Evolutionary conservation across 805 yeast genomes (phyloP).

Genomic region (Sungouiella thailandica): DNA sequence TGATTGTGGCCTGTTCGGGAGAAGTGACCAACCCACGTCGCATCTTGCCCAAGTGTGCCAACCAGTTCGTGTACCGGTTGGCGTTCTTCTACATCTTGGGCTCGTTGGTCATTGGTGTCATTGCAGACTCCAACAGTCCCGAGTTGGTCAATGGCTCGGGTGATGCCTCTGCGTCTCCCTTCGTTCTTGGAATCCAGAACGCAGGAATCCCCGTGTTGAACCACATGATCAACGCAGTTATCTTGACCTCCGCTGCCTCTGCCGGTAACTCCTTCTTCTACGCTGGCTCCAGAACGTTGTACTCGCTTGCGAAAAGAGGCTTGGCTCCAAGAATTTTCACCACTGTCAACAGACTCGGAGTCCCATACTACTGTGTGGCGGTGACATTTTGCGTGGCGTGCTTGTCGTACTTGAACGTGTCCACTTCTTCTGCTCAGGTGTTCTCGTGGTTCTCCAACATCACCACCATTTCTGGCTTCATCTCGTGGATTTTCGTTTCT

Average conservation of each 20-base stretch:
- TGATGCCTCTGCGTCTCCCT: constrained; percentile 68
- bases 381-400: constrained; percentile 35
- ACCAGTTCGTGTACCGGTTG: constrained; percentile 50
- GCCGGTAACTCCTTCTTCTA: constrained; percentile 20
- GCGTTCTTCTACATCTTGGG: constrained; percentile 37
- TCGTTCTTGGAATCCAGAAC: constrained; percentile 74
- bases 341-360: constrained; percentile 39
- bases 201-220: constrained; percentile 65
- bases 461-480: constrained; percentile 61
- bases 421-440: constrained; percentile 47
- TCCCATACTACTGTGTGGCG: constrained; percentile 31
- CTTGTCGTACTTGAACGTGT: constrained; percentile 50
- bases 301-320: constrained; percentile 15
- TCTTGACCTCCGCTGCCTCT: constrained; percentile 57
- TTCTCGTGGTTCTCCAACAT: constrained; percentile 65
- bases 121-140: constrained; percentile 26
- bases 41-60: constrained; percentile 58
- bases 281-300: constrained; percentile 16
- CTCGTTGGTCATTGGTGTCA: constrained; percentile 36
- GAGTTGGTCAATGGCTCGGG: constrained; percentile 18
- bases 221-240: constrained; percentile 71
- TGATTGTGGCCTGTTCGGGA: constrained; percentile 48
- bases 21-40: constrained; percentile 57
- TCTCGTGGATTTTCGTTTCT: constrained; percentile 55
- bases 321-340: constrained; percentile 13